Evolutionary conservation across 164 flowering plant species (phyloP), one percentile per base, ranked within the genome.

Genomic region (Sedum album): DNA sequence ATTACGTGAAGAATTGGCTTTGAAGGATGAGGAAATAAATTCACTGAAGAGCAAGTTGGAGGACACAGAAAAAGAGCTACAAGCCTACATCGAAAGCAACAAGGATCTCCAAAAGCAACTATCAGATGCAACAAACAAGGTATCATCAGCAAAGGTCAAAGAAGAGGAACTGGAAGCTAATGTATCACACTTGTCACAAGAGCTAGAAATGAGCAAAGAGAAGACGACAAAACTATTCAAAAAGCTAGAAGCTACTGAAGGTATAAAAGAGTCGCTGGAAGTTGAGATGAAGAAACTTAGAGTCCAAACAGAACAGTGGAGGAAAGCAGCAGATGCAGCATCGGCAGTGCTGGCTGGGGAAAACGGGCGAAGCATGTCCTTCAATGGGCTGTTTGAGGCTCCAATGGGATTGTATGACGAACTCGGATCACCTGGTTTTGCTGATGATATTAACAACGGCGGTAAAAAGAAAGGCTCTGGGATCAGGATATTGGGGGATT

Each of bases 291-390:
- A 73, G 80, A 78, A 65, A 69, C 71, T 82, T 14, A 65, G 78
- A 66, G 82, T 82, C 9, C 85, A 82, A 73, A 78, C 85, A 21
- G 83, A 82, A 31, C 85, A 82, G 60, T 82, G 85, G 85, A 76
- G 71, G 69, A 82, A 82, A 63, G 85, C 85, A 21, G 85, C 85
- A 4, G 85, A 82, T 70, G 85, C 85, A 11, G 85, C 85, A 17
- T 83, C 85, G 31, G 78, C 82, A 6, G 76, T 82, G 15, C 79
- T 82, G 28, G 71, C 83, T 26, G 80, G 80, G 3, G 79, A 69
- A 82, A 35, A 35, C 38, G 38, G 38, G 7, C 3, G 38, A 35
- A 35, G 38, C 38, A 35, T 35, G 38, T 35, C 38, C 7, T 35
- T 35, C 38, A 35, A 35, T 35, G 38, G 38, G 38, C 7, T 35